Percentiles rank a stretch among this genome's conserved stretches.
phyloP scores from a whole-genome alignment of 2,329 filamentous ascomycete species.

The Cladosporium oxysporum region DNA sequence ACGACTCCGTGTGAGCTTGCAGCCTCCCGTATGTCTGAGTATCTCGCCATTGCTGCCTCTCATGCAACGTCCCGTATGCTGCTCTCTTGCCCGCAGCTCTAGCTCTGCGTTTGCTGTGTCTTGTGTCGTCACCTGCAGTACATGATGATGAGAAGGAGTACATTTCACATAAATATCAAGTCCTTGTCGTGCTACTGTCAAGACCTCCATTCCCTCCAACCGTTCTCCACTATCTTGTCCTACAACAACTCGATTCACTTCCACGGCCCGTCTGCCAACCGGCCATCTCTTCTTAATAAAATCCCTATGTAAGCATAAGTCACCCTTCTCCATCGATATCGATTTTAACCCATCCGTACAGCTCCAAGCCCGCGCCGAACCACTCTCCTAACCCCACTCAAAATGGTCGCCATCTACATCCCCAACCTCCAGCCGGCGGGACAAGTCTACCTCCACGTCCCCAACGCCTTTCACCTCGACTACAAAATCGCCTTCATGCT shows the following conservation, averaged over 20 bases:
- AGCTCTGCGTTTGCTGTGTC: background rate
- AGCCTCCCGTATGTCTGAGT: background rate
- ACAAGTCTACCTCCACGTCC: background rate
- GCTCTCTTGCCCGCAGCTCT: background rate
- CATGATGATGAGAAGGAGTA: background rate
- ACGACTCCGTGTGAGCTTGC: background rate
- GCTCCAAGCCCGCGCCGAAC: background rate
- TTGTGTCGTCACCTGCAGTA: background rate
- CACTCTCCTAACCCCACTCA: background rate
- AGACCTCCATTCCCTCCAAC: background rate
- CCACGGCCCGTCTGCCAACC: background rate
- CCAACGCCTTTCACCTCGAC: background rate
- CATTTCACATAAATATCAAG: background rate
- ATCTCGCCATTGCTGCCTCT: background rate
- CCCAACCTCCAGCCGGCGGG: background rate
- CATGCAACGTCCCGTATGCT: background rate
- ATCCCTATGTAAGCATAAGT: background rate
- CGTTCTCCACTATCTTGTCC: background rate
- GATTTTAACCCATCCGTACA: background rate
- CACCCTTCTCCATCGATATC: background rate
- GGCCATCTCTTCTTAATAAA: background rate
- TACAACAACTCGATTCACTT: background rate
- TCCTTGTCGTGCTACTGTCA: background rate
- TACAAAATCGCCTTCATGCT: background rate
- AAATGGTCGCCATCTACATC: slow-evolving; percentile 8